These are phyloP conservation scores for Trichophyton simii DNA, from an alignment of 2,329 filamentous ascomycete species.

Conservation along the genomic window DNA sequence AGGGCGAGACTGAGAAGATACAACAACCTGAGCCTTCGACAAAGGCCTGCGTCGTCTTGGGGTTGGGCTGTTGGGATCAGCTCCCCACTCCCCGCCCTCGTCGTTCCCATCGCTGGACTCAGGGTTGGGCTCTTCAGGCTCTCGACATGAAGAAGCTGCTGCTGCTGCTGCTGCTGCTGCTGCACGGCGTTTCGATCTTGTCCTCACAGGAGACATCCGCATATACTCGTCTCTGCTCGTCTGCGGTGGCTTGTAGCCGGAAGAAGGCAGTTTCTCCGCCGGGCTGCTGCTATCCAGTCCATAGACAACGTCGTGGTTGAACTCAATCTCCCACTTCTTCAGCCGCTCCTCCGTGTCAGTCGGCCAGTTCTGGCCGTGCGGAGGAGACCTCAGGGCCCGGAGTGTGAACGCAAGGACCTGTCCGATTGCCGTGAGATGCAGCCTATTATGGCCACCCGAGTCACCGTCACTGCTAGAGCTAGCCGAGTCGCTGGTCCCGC, in stretches of 20 bases:
- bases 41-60: background rate
- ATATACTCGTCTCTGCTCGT: constrained; percentile 4
- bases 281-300: constrained; percentile 13
- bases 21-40: constrained; percentile 7
- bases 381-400: constrained; percentile 16
- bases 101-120: background rate
- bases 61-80: constrained; percentile 11
- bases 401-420: constrained; percentile 24
- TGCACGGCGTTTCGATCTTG: constrained; percentile 1
- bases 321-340: constrained; percentile 16
- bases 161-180: background rate
- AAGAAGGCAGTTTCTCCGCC: background rate
- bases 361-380: constrained; percentile 14
- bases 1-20: background rate
- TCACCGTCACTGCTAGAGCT: too few relatives aligned
- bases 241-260: background rate
- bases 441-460: background rate
- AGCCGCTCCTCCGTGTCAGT: constrained; percentile 9
- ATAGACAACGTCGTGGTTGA: too few relatives aligned
- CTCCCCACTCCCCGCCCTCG: background rate
- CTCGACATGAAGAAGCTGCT: too few relatives aligned
- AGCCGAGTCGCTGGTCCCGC: too few relatives aligned
- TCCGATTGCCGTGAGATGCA: constrained; percentile 22
- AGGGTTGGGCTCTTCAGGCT: too few relatives aligned
- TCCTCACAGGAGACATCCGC: constrained; percentile 2